Percentiles rank a stretch among this genome's conserved stretches.
These are phyloP conservation scores for Alternaria alternata DNA, from an alignment of 2,329 filamentous ascomycete species.

Conservation along the genomic window DNA sequence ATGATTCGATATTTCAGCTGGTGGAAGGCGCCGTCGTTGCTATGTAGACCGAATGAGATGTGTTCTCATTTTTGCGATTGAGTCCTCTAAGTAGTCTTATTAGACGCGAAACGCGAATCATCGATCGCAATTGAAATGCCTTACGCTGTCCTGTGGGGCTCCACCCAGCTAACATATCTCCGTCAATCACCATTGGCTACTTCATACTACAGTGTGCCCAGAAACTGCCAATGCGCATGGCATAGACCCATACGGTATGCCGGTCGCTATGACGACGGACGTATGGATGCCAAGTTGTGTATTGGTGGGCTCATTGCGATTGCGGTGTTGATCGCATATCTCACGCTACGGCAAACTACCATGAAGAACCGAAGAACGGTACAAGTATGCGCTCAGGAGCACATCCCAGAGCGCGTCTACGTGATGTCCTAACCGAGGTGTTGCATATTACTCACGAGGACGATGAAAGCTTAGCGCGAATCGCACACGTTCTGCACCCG, in stretches of 20 bases:
- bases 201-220: not conserved
- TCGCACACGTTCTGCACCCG: not conserved
- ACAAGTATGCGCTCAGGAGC: not conserved
- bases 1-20: slow-evolving; percentile 7
- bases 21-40: slow-evolving; percentile 19
- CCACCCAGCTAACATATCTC: not conserved
- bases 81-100: not conserved
- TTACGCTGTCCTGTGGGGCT: slow-evolving; percentile 1
- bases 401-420: not conserved
- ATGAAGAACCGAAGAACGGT: not conserved
- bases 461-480: slow-evolving; percentile 19
- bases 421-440: not conserved
- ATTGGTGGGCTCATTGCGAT: not conserved
- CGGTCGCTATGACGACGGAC: slow-evolving; percentile 19
- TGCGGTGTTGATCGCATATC: not conserved
- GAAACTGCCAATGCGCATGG: slow-evolving; percentile 13
- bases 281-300: not conserved
- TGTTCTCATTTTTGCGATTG: not conserved
- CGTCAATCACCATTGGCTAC: not conserved
- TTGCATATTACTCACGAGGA: not conserved
- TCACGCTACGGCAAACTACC: not conserved
- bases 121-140: not conserved
- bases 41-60: slow-evolving; percentile 1
- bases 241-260: not conserved
- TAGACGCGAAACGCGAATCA: not conserved